A percentile compares a stretch with the other conserved stretches of the same genome.
Conservation (phyloP, 1,284 basidiomycete genomes). For the Rhodotorula sp. region DNA sequence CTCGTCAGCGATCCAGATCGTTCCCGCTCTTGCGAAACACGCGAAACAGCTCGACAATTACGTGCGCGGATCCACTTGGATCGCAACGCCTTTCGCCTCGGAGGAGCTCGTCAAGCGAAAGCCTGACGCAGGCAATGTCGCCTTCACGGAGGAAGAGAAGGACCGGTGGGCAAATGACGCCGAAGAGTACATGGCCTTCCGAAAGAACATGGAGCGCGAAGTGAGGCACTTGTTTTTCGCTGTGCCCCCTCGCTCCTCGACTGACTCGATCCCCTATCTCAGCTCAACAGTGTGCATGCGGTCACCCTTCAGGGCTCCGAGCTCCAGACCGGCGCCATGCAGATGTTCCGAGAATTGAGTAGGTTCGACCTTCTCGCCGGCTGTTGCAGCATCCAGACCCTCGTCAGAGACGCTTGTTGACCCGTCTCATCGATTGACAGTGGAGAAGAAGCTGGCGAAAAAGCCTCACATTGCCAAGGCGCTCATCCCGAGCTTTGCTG, state of each 20-base stretch:
- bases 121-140: slow-evolving; percentile 27
- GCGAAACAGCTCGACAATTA: slow-evolving; percentile 59
- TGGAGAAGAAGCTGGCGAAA: slow-evolving; percentile 57
- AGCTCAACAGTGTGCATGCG: slow-evolving; percentile 54
- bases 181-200: slow-evolving; percentile 56
- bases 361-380: background rate
- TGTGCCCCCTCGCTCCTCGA: background rate
- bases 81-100: slow-evolving; percentile 56
- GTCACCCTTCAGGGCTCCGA: slow-evolving; percentile 55
- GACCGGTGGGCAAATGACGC: slow-evolving; percentile 55
- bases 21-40: slow-evolving; percentile 59
- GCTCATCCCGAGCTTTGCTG: slow-evolving; percentile 58
- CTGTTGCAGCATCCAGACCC: background rate
- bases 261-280: background rate
- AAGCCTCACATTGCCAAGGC: slow-evolving; percentile 61
- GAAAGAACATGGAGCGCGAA: slow-evolving; percentile 56
- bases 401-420: background rate
- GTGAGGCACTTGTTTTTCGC: slow-evolving; percentile 40
- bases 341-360: slow-evolving; percentile 54
- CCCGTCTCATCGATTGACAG: background rate
- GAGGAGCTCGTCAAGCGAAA: slow-evolving; percentile 41
- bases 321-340: slow-evolving; percentile 53
- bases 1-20: slow-evolving; percentile 64
- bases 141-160: slow-evolving; percentile 60
- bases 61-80: slow-evolving; percentile 62